Evolutionary conservation across 192 early-diverging fungal genomes (phyloP).

Genomic region (Linnemannia hyalina): DNA sequence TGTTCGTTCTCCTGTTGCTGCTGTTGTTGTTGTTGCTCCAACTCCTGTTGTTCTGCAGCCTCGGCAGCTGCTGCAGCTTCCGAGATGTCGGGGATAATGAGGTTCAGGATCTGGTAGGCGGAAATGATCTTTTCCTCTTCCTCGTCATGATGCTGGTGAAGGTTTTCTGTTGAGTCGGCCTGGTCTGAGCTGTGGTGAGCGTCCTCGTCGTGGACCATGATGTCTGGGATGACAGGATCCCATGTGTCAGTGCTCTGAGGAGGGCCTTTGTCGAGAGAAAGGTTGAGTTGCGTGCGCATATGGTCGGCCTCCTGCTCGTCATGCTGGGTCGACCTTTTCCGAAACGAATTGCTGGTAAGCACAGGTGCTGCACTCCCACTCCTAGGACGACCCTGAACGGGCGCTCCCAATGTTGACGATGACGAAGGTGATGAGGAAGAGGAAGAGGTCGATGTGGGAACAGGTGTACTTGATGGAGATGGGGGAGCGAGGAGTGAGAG

Average conservation of each 20-base stretch:
- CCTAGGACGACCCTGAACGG: conserved; percentile 19
- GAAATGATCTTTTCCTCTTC: conserved; percentile 56
- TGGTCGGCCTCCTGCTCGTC: conserved; percentile 26
- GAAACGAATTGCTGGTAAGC: conserved; percentile 9
- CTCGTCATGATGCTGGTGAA: conserved; percentile 21
- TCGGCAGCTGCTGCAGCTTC: conserved; percentile 45
- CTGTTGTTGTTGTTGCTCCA: conserved; percentile 33
- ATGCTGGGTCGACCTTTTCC: neutral
- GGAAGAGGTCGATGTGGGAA: conserved; percentile 4
- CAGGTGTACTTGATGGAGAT: conserved; percentile 16
- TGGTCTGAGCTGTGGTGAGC: neutral
- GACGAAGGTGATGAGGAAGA: neutral
- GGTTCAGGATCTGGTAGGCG: conserved; percentile 41
- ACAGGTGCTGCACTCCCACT: conserved; percentile 49
- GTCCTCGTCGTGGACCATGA: conserved; percentile 48
- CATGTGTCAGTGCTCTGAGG: conserved; percentile 50
- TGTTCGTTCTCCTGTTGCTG: conserved; percentile 10
- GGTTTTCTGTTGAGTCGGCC: neutral
- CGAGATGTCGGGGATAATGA: conserved; percentile 54
- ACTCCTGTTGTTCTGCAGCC: conserved; percentile 37
- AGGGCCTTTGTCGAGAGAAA: conserved; percentile 47
- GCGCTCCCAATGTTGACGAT: conserved; percentile 12
- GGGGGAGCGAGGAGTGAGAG: conserved; percentile 31
- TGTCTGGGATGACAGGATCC: conserved; percentile 53
- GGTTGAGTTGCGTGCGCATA: conserved; percentile 35